Evolutionary conservation across 106 monocot genomes (phyloP), one percentile per base, ranked within the genome.

Genomic region (Gastrodia elata): DNA sequence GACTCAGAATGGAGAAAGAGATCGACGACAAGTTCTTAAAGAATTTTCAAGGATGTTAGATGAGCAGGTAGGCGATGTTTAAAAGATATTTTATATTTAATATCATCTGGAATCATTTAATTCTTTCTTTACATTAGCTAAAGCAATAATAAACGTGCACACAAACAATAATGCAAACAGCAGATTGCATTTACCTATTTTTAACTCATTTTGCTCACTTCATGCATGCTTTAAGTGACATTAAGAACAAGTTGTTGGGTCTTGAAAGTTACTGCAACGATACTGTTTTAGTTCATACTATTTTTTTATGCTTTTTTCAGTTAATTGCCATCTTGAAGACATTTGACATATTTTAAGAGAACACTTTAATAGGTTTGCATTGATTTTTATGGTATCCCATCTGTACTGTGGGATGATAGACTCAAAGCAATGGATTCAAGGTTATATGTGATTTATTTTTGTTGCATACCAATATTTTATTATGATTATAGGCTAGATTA

Each of bases 11-110:
- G 83, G 83, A 39, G 71, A 42, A 42, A 79, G 82, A 83, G 88
- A 88, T 79, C 93, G 82, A 33, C 80, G 69, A 15, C 85, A 83
- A 58, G 78, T 98, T 73, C 80, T 93, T 27, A 98, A 93, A 78
- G 93, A 98, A 68, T 98, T 98, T 59, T 98, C 98, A 65, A 88
- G 79, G 75, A 87, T 93, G 81, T 83, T 98, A 80, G 97, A 98
- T 81, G 90, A 93, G 39, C 90, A 98, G 90, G 98, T 91, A 65
- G 36, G 43, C 38, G 24, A 67, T 40, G 40, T 40, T 67, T 67
- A 20, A 67, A 37, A 38, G 67, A 37, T 36, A 38, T n/a, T n/a
- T 22, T 52, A 67, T 38, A 67, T 0, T 32, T 61, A 61, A 28
- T 22, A 32, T 28, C 32, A 61, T 61, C 18, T 52, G 7, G 52